phyloP scores from a whole-genome alignment of 2,329 filamentous ascomycete species.

The Penicillium aurantiogriseum region DNA sequence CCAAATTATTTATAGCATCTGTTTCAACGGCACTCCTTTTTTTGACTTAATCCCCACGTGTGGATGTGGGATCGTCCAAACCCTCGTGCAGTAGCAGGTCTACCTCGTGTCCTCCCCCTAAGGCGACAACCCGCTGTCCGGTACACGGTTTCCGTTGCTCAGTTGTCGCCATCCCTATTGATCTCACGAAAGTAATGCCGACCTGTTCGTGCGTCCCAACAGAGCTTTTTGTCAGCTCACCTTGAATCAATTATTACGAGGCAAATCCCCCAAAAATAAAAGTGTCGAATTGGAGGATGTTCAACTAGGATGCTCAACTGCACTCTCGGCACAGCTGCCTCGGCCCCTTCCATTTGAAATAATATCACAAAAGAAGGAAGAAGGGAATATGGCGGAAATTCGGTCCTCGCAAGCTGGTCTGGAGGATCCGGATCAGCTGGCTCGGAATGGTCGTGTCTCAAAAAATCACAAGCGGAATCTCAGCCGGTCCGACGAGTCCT shows the following conservation, averaged over 20 bases:
- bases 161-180: conserved; percentile 16
- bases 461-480: conserved; percentile 22
- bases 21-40: conserved; percentile 14
- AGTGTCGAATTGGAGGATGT: conserved; percentile 27
- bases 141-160: conserved; percentile 24
- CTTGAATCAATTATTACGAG: conserved; percentile 19
- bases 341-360: conserved; percentile 11
- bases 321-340: conserved; percentile 25
- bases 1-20: conserved; percentile 19
- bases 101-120: conserved; percentile 21
- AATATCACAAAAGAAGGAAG: conserved; percentile 4
- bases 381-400: conserved; percentile 35
- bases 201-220: conserved; percentile 26
- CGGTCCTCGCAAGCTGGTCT: conserved; percentile 31
- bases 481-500: conserved; percentile 23
- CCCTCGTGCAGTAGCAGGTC: conserved; percentile 36
- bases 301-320: conserved; percentile 30
- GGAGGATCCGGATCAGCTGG: conserved; percentile 30
- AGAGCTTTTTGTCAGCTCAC: conserved; percentile 27
- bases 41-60: conserved; percentile 20
- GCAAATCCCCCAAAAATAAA: conserved; percentile 9
- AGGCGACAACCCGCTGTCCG: conserved; percentile 27
- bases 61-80: conserved; percentile 14
- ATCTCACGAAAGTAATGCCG: conserved; percentile 34
- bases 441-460: conserved; percentile 26